These are phyloP conservation scores for Vanrija pseudolonga DNA, from an alignment of 1,284 basidiomycete genomes.

Conservation along the genomic window DNA sequence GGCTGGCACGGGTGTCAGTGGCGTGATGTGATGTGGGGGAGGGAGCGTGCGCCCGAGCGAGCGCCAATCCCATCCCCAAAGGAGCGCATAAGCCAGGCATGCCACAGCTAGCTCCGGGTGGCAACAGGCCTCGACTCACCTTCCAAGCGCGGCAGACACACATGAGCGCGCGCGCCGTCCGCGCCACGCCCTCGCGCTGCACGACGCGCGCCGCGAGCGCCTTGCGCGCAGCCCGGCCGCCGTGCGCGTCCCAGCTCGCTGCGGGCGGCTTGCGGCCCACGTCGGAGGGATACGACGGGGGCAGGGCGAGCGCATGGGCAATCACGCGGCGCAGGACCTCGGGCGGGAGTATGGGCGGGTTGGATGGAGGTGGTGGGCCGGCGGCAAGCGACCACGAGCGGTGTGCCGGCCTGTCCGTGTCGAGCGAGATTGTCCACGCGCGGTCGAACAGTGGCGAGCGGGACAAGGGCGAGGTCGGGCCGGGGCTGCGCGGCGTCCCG, in stretches of 20 bases:
- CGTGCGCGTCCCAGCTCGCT: conserved; percentile 26
- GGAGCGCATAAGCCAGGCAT: neutral
- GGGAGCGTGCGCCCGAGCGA: neutral
- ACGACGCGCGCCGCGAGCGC: conserved; percentile 1
- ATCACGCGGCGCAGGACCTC: conserved; percentile 34
- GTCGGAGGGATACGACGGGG: conserved; percentile 10
- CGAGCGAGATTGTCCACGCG: no score
- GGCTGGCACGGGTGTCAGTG: conserved; percentile 53
- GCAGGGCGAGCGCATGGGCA: conserved; percentile 23
- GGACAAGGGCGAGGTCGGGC: no score
- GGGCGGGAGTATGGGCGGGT: conserved; percentile 10
- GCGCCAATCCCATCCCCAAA: no score
- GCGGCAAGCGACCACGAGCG: conserved; percentile 5
- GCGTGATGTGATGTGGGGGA: neutral
- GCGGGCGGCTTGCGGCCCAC: neutral
- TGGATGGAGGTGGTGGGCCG: conserved; percentile 2
- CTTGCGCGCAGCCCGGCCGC: conserved; percentile 18
- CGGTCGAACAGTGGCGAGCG: no score
- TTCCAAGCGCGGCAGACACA: conserved; percentile 67
- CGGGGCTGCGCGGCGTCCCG: no score
- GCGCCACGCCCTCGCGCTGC: conserved; percentile 1
- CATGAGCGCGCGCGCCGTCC: conserved; percentile 49
- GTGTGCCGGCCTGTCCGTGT: neutral
- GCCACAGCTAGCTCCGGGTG: neutral
- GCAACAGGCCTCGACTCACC: conserved; percentile 54